Evolutionary conservation across 2,329 filamentous ascomycete genomes (phyloP), one percentile per base, ranked within the genome.

Genomic region (Erysiphe neolycopersici): DNA sequence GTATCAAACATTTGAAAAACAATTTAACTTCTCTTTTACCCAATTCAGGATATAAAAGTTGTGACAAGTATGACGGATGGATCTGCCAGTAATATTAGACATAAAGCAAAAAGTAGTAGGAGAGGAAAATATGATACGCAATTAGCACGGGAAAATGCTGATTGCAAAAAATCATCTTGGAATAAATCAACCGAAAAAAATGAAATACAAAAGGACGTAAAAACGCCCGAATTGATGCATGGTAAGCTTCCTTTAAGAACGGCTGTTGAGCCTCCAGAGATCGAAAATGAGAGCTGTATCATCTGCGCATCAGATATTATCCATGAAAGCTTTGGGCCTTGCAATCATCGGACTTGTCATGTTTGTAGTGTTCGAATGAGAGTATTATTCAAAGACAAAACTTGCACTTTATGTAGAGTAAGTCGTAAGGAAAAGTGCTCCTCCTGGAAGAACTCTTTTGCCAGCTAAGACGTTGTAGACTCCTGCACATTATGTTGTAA

Each of bases 311-410:
- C 85, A 50, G 73, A 77, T 2, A 77, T 98, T 41, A 73, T 79
- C 41, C 84, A 95, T 63, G 76, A 82, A 53, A 79, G 85, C 10
- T 74, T 98, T 50, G 76, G 85, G 30, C 87, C 89, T 17, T 98
- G 89, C 62, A 95, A 94, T 60, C 89, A 98, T 62, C 72, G 81
- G 45, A 94, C 87, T 41, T 98, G 89, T 58, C 89, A 98, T 62
- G 93, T 95, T 50, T 98, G 89, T 60, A 78, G 84, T 10, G 63
- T 98, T 52, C 73, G 89, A 47, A 73, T 95, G 71, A 73, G 89
- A 52, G 89, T 87, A 1, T 64, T 98, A 38, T 98, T 95, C 62
- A 95, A 94, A 65, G 91, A 76, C 47, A 92, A 92, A 60, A 80
- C 85, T 50, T 98, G 89, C 61, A 80, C 85, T n/a, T 85, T 95